Base-by-base conservation (phyloP, 2,329 filamentous ascomycete species). In the Cladophialophora carrionii region DNA sequence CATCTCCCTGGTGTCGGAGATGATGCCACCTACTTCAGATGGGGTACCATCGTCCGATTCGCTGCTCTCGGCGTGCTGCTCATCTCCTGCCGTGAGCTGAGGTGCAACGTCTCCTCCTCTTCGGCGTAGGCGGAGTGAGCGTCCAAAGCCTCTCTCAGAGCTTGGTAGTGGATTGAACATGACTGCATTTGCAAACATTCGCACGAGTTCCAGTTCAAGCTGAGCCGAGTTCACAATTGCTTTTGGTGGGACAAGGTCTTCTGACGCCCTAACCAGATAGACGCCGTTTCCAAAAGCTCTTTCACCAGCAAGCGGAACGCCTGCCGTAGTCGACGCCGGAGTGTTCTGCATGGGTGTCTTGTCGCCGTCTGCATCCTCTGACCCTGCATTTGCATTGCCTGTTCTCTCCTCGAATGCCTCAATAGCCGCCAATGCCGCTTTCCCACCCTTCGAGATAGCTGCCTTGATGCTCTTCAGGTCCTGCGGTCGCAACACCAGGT, bases 111-210 rank as follows among this genome's bases (percentile, higher is more conserved):
- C 71, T 32, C 68, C 70, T 55, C 62, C 70, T 34, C 61, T 49
- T 56, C 65, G 70, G 17, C 69, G 61, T 12, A 70, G 65, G 7
- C 70, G 76, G 69, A 92, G 90, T 0, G 83, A 80, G 1, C 83
- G 81, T 0, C 89, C 89, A 9, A 89, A 87, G 0, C 90, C 89
- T 29, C 88, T 85, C 70, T 90, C 83, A 17, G 66, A 68, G 4
- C 48, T 63, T 0, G 89, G 88, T 68, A 96, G 91, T 0, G 90
- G 88, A 72, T 98, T 98, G 81, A 96, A 99, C 95, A 99, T 98
- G 77, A 97, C 90, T 20, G 95, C 94, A 73, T 98, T 98, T 71
- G 92, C 92, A 76, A 98, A 96, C 91, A 98, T 97, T 72, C 96
- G 90, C 72, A 96, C 91, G 10, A 98, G 81, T 76, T 98, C 94